Evolutionary conservation across 2,329 filamentous ascomycete genomes (phyloP).

Genomic region (Clonostachys rhizophaga): DNA sequence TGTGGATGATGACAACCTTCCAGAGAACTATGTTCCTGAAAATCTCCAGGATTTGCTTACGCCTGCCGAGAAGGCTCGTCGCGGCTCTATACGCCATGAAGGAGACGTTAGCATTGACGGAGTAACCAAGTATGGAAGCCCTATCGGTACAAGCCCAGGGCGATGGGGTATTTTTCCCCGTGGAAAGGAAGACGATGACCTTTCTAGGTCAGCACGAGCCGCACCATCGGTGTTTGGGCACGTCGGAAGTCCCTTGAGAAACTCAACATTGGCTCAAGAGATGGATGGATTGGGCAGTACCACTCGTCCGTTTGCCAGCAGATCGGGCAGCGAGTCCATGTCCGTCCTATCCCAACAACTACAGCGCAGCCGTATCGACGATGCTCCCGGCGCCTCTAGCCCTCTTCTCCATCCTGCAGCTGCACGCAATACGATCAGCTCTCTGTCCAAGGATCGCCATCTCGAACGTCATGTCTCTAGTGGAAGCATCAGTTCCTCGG

Average conservation of each 20-base stretch:
- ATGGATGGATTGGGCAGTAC: slow-evolving; percentile 17
- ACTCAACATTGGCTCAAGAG: slow-evolving; percentile 55
- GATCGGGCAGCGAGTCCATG: slow-evolving; percentile 45
- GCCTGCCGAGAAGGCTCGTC: slow-evolving; percentile 60
- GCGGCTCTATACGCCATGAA: slow-evolving; percentile 56
- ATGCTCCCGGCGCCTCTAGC: slow-evolving; percentile 33
- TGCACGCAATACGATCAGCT: slow-evolving; percentile 31
- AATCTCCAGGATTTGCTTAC: slow-evolving; percentile 63
- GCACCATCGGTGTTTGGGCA: slow-evolving; percentile 57
- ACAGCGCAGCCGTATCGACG: slow-evolving; percentile 52
- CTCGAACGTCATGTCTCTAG: slow-evolving; percentile 57
- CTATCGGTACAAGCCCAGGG: slow-evolving; percentile 53
- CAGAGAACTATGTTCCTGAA: slow-evolving; percentile 65
- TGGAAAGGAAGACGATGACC: slow-evolving; percentile 53
- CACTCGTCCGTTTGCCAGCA: slow-evolving; percentile 21
- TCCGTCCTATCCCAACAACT: slow-evolving; percentile 58
- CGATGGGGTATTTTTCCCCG: slow-evolving; percentile 59
- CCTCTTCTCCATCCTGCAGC: slow-evolving; percentile 47
- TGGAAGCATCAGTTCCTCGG: slow-evolving; percentile 49
- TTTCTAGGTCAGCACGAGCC: slow-evolving; percentile 25
- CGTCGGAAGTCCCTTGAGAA: slow-evolving; percentile 60
- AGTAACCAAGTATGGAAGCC: slow-evolving; percentile 56
- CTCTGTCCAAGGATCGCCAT: slow-evolving; percentile 26
- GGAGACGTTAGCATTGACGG: slow-evolving; percentile 41
- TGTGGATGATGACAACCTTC: slow-evolving; percentile 55